A percentile compares a stretch with the other conserved stretches of the same genome.
These are phyloP conservation scores for Decorospora gaudefroyi DNA, from an alignment of 2,329 filamentous ascomycete species.

Conservation along the genomic window DNA sequence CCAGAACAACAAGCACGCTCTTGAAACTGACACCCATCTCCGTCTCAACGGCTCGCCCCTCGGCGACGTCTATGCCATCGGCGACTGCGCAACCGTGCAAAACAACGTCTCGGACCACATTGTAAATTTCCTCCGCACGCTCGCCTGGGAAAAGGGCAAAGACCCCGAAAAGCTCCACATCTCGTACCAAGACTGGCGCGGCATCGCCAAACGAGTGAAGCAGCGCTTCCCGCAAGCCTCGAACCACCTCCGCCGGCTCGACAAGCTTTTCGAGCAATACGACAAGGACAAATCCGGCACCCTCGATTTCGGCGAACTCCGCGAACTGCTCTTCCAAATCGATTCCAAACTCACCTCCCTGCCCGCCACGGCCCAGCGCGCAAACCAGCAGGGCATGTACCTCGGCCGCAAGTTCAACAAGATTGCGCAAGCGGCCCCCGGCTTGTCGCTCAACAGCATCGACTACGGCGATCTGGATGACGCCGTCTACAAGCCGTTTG, in stretches of 20 bases:
- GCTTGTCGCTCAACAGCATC: slow-evolving; percentile 77
- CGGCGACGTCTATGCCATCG: slow-evolving; percentile 94
- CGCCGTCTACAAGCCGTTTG: slow-evolving; percentile 89
- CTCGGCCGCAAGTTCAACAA: slow-evolving; percentile 94
- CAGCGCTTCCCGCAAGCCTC: slow-evolving; percentile 89
- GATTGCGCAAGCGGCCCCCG: slow-evolving; percentile 75
- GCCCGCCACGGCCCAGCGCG: slow-evolving; percentile 92
- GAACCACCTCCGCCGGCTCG: slow-evolving; percentile 82
- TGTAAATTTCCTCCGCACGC: slow-evolving; percentile 81
- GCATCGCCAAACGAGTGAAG: slow-evolving; percentile 80
- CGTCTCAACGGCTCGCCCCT: slow-evolving; percentile 85
- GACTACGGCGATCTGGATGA: slow-evolving; percentile 89
- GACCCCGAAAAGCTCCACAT: slow-evolving; percentile 88
- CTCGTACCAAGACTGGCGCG: slow-evolving; percentile 84
- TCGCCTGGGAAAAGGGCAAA: slow-evolving; percentile 89
- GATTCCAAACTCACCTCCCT: slow-evolving; percentile 93
- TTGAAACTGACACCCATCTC: slow-evolving; percentile 93
- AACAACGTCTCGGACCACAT: slow-evolving; percentile 96
- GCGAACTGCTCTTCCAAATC: slow-evolving; percentile 86
- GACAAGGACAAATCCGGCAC: slow-evolving; percentile 93
- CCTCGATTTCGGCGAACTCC: slow-evolving; percentile 89
- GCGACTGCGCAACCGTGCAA: slow-evolving; percentile 94
- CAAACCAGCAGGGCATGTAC: slow-evolving; percentile 93
- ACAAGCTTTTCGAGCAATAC: slow-evolving; percentile 88
- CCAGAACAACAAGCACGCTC: slow-evolving; percentile 86